Percentiles rank a stretch among this genome's conserved stretches.
Conservation (phyloP, 345 rosid genomes). For the Melaleuca quinquenervia region DNA sequence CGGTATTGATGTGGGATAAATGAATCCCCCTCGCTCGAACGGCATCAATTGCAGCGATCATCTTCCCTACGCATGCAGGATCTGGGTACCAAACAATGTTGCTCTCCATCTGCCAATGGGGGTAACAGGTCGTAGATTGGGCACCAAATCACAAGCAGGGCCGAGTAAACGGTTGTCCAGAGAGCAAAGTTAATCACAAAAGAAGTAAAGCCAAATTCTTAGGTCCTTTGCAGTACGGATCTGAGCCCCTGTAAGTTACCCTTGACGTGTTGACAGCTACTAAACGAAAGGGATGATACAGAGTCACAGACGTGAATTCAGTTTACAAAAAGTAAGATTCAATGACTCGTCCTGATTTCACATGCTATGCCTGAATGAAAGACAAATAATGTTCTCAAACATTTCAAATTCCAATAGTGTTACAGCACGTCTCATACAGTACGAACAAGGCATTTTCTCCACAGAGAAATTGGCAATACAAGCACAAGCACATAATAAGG, state of each 20-base stretch:
- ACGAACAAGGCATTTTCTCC: background rate
- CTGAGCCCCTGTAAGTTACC: too few species aligned
- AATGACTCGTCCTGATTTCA: background rate
- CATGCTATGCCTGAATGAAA: background rate
- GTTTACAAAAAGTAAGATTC: background rate
- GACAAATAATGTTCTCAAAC: background rate
- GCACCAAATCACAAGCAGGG: background rate
- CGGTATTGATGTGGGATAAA: conserved; percentile 47
- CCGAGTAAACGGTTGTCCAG: background rate
- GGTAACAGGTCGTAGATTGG: background rate
- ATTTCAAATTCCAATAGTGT: background rate
- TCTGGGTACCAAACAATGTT: conserved; percentile 91
- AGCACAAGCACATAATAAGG: background rate
- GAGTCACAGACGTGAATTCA: too few species aligned
- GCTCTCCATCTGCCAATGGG: conserved; percentile 57
- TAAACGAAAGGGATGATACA: too few species aligned
- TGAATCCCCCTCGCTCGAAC: conserved; percentile 71
- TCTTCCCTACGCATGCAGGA: conserved; percentile 89
- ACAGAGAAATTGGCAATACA: background rate
- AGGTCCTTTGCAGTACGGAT: too few species aligned
- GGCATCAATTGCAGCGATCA: conserved; percentile 84
- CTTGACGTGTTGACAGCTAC: too few species aligned
- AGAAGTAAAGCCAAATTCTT: too few species aligned
- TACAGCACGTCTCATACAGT: background rate
- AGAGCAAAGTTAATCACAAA: background rate